Base-by-base conservation (phyloP, 805 yeast genomes). In the Maudiozyma saulgeensis region DNA sequence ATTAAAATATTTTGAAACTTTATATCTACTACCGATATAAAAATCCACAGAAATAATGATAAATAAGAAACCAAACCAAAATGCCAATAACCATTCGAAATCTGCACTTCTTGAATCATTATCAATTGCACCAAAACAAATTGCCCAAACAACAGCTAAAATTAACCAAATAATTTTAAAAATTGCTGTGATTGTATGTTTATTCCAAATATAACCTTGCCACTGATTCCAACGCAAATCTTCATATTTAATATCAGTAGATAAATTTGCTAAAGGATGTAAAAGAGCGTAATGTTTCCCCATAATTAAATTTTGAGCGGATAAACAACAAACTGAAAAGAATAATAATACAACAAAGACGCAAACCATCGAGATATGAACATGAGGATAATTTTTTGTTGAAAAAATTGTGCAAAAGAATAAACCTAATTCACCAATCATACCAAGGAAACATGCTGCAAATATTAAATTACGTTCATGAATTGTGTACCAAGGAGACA, bases 61-160 rank as follows among this genome's bases (percentile, higher is more conserved):
- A 54, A 82, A 77, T 52, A 85, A 71, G 34, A 82, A 58, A 3
- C 95, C 93, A 62, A 85, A 90, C 80, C 87, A 82, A 67, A 82
- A 90, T n/a, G 91, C 81, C 41, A 90, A 67, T 3, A 81, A 62
- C 98, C 98, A 91, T 67, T 91, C 98, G 61, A 84, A 79, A 19
- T 74, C 70, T 0, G 89, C 89, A 40, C 81, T 74, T 32, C 75
- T 69, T 3, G 76, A 76, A 53, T 75, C 70, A 38, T 68, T 59
- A 7, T 68, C 58, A 46, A 68, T 60, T 3, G 65, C 73, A n/a
- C 79, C 88, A 55, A 87, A 91, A 32, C 78, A 73, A 25, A 84
- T 66, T 2, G 91, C 96, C 60, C 86, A 75, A 0, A 71, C 78
- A 16, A 82, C 69, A 1, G 95, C 93, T 18, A 74, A 60, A 2